These are phyloP conservation scores for Dictyostelium firmibasis DNA, from an alignment of 78 protist species.

Conservation along the genomic window DNA sequence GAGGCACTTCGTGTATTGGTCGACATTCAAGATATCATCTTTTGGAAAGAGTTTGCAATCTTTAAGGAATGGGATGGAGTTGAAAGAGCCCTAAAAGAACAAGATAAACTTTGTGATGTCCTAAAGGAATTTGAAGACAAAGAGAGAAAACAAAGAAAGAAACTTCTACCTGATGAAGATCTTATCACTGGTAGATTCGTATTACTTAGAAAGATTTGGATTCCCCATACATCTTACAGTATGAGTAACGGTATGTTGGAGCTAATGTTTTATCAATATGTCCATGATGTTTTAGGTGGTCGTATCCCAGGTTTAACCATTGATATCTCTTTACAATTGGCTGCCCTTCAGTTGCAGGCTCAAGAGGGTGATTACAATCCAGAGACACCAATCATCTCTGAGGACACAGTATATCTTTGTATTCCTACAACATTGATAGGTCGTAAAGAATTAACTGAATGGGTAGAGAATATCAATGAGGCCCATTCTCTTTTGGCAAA, in stretches of 20 bases:
- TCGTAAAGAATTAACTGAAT: constrained; percentile 1
- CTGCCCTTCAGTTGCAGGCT: constrained; percentile 60
- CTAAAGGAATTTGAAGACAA: constrained; percentile 41
- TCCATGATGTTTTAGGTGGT: constrained; percentile 64
- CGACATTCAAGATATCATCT: constrained; percentile 23
- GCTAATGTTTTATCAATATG: constrained; percentile 63
- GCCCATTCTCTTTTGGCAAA: constrained; percentile 25
- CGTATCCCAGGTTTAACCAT: constrained; percentile 30
- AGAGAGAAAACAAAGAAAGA: constrained; percentile 26
- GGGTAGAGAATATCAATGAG: constrained; percentile 34
- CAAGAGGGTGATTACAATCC: constrained; percentile 71
- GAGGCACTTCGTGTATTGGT: constrained; percentile 41
- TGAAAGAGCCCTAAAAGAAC: constrained; percentile 45
- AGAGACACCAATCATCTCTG: constrained; percentile 42
- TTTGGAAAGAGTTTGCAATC: constrained; percentile 71
- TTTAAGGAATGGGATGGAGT: constrained; percentile 57
- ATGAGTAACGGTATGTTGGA: constrained; percentile 69
- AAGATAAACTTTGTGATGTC: constrained; percentile 41
- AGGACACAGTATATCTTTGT: constrained; percentile 49
- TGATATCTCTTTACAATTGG: constrained; percentile 24
- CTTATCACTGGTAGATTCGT: constrained; percentile 24
- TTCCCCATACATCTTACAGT: constrained; percentile 42
- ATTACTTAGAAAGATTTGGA: constrained; percentile 54
- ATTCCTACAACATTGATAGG: constrained; percentile 40
- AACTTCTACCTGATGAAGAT: background rate